phyloP scores from a whole-genome alignment of 106 monocot species.

The Dendrobium huoshanense region DNA sequence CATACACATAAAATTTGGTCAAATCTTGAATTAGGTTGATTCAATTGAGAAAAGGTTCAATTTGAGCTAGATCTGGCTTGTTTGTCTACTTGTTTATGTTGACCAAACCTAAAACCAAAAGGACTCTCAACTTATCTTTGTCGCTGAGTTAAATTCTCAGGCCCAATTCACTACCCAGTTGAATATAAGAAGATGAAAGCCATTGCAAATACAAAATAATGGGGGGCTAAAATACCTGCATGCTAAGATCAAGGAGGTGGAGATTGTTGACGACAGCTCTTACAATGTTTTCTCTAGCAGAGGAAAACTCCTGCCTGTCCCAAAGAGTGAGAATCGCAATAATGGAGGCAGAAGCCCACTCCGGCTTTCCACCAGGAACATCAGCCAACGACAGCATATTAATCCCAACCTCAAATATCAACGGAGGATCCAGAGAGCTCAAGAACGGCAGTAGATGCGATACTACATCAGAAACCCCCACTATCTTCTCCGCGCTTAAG shows the following conservation, averaged over 20 bases:
- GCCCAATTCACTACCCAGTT: background rate
- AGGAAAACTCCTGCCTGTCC: slow-evolving; percentile 96
- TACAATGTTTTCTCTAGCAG: slow-evolving; percentile 89
- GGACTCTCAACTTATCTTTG: background rate
- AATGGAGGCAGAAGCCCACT: slow-evolving; percentile 95
- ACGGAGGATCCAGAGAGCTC: slow-evolving; percentile 86
- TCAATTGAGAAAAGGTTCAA: background rate
- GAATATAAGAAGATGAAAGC: background rate
- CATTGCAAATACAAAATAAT: background rate
- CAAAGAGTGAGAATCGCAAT: slow-evolving; percentile 90
- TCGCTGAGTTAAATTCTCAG: background rate
- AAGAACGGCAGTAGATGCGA: slow-evolving; percentile 87
- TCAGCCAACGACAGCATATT: slow-evolving; percentile 96
- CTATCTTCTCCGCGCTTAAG: slow-evolving; percentile 59
- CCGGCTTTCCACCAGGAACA: slow-evolving; percentile 96
- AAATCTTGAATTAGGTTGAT: background rate
- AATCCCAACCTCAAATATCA: slow-evolving; percentile 95
- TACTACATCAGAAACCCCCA: slow-evolving; percentile 89
- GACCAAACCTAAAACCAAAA: background rate
- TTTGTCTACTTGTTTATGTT: background rate
- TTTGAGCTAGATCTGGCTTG: background rate
- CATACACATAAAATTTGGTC: background rate
- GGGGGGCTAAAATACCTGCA: slow-evolving; percentile 56
- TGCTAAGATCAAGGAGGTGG: slow-evolving; percentile 91
- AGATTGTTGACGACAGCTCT: slow-evolving; percentile 90